Percentiles rank a stretch among this genome's conserved stretches.
phyloP scores from a whole-genome alignment of 2,329 filamentous ascomycete species.

The Paramyrothecium roridum region DNA sequence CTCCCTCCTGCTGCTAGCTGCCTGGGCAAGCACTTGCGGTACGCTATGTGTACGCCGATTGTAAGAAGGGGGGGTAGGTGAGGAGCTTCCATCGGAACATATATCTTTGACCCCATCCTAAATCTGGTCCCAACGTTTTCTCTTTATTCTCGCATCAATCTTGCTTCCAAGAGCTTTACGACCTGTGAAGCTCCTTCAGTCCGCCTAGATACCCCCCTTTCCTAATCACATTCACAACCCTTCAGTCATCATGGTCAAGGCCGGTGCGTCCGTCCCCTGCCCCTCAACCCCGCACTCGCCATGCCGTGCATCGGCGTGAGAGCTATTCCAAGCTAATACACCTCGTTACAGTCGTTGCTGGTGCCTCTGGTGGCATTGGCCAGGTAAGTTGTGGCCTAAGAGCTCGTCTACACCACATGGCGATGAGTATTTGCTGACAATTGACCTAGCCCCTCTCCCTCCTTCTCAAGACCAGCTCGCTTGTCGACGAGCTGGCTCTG shows the following conservation, averaged over 20 bases:
- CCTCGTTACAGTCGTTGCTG: conserved; percentile 67
- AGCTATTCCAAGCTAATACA: conserved; percentile 6
- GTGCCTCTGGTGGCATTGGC: conserved; percentile 97
- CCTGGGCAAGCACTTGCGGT: neutral
- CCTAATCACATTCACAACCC: conserved; percentile 7
- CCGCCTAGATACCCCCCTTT: neutral
- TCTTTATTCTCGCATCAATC: neutral
- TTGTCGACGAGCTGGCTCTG: conserved; percentile 87
- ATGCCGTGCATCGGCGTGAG: neutral
- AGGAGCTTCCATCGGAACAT: too few species aligned
- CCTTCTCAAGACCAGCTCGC: conserved; percentile 85
- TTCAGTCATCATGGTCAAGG: conserved; percentile 54
- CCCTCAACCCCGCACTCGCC: conserved; percentile 8
- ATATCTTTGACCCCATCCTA: neutral
- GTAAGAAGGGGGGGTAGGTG: too few species aligned
- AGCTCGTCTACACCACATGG: neutral
- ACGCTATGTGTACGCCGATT: too few species aligned
- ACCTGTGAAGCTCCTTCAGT: conserved; percentile 2
- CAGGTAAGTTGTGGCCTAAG: conserved; percentile 59
- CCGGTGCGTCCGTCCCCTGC: conserved; percentile 41
- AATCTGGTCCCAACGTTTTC: neutral
- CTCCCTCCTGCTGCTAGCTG: neutral
- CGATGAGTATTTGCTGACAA: conserved; percentile 14
- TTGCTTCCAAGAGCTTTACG: neutral
- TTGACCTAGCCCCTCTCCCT: conserved; percentile 80